Percentiles rank a stretch among this genome's conserved stretches.
These are phyloP conservation scores for Collybiopsis luxurians DNA, from an alignment of 768 basidiomycete species.

Conservation along the genomic window DNA sequence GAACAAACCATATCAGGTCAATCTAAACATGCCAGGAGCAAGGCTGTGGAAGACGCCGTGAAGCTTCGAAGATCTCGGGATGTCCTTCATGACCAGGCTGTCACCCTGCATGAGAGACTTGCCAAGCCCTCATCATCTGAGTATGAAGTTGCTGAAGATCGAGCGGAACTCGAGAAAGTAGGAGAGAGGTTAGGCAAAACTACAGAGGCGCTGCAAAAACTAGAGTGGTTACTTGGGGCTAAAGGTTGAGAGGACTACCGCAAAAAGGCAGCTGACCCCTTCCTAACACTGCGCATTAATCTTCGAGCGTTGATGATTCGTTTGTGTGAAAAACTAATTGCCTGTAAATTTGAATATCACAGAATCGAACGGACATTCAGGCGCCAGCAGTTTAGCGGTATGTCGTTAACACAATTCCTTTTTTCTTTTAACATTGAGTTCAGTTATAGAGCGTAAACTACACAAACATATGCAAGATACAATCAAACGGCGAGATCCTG, in stretches of 20 bases:
- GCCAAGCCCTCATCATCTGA: too few relatives aligned
- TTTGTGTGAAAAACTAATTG: background rate
- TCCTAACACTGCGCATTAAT: background rate
- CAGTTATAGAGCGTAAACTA: constrained; percentile 21
- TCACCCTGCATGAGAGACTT: too few relatives aligned
- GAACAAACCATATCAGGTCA: background rate
- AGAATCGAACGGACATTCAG: background rate
- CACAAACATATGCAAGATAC: constrained; percentile 22
- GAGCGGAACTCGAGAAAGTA: too few relatives aligned
- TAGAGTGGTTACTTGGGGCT: too few relatives aligned
- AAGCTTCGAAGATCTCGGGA: background rate
- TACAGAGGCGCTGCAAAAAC: too few relatives aligned
- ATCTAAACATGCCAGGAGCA: background rate
- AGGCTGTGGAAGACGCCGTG: background rate
- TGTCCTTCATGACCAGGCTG: too few relatives aligned
- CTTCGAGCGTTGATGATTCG: background rate
- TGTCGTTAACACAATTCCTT: background rate
- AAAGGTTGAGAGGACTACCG: too few relatives aligned
- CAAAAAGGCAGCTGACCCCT: too few relatives aligned
- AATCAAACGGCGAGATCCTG: constrained; percentile 23
- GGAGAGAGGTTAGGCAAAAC: too few relatives aligned
- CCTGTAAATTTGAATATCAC: background rate
- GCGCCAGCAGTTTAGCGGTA: background rate
- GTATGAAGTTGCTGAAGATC: too few relatives aligned
- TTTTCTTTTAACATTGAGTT: background rate